Conservation (phyloP, 2,329 filamentous ascomycete species). For the Claviceps sp. region DNA sequence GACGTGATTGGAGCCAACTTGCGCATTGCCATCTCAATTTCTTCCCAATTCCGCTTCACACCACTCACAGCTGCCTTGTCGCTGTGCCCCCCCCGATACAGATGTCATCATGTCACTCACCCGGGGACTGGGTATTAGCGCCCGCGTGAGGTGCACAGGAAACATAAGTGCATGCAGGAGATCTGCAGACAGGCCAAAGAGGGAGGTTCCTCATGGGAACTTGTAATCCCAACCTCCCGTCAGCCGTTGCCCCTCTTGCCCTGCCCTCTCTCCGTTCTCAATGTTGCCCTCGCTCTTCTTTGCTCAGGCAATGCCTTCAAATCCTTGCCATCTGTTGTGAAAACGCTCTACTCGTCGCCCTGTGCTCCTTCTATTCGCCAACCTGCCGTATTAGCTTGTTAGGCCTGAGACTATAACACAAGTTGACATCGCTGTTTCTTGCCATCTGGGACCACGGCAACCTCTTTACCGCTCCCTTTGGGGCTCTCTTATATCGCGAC, state of each 20-base stretch:
- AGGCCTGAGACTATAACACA: not conserved
- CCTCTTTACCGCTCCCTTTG: too few species aligned
- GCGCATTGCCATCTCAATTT: not conserved
- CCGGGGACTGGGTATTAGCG: not conserved
- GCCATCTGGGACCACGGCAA: too few species aligned
- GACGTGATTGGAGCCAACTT: not conserved
- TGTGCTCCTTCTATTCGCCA: not conserved
- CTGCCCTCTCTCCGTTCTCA: not conserved
- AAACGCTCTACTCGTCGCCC: not conserved
- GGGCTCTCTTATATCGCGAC: too few species aligned
- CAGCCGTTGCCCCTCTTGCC: not conserved
- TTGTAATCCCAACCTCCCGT: not conserved
- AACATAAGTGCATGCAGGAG: too few species aligned
- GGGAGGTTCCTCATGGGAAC: not conserved
- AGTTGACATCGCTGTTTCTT: not conserved
- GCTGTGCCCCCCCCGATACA: not conserved
- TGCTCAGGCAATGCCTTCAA: not conserved
- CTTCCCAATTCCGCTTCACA: not conserved
- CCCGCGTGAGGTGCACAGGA: not conserved
- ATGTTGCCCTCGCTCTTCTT: not conserved
- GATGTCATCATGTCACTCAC: not conserved
- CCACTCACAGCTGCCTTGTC: not conserved
- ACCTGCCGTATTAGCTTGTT: slow-evolving; percentile 1
- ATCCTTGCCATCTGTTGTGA: not conserved
- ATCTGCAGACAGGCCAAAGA: not conserved